Percentiles rank a stretch among this genome's conserved stretches.
Conservation (phyloP, 495 filamentous ascomycete genomes). For the Xylaria nigripes region DNA sequence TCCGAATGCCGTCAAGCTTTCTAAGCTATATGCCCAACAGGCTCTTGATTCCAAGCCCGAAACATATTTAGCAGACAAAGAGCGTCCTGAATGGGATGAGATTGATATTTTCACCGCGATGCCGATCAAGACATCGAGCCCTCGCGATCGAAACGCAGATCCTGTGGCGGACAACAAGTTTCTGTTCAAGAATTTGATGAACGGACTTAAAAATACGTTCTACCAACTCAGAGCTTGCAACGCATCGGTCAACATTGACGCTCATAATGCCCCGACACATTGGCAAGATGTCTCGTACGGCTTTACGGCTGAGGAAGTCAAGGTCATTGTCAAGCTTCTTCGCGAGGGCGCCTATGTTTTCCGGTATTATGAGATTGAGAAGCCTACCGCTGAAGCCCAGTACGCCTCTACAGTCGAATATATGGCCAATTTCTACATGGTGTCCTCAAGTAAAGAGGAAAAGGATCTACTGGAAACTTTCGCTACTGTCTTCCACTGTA, state of each 20-base stretch:
- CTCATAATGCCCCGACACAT: conserved; percentile 69
- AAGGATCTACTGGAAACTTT: conserved; percentile 97
- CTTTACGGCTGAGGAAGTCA: conserved; percentile 94
- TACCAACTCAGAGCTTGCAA: conserved; percentile 93
- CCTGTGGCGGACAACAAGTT: conserved; percentile 98
- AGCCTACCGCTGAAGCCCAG: conserved; percentile 63
- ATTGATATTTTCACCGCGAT: conserved; percentile 95
- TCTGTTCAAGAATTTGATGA: conserved; percentile 95
- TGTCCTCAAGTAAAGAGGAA: conserved; percentile 87
- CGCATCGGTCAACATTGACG: conserved; percentile 57
- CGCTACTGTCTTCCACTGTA: conserved; percentile 95
- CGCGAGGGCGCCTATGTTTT: conserved; percentile 94
- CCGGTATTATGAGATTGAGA: conserved; percentile 87
- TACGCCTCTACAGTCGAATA: conserved; percentile 77
- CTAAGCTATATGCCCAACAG: conserved; percentile 59
- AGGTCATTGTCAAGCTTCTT: conserved; percentile 94
- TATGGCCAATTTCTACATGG: conserved; percentile 85
- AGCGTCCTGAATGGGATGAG: conserved; percentile 90
- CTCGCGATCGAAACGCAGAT: conserved; percentile 81
- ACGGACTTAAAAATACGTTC: conserved; percentile 92
- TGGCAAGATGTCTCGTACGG: conserved; percentile 96
- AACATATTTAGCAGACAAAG: conserved; percentile 73
- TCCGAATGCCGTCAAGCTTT: conserved; percentile 86
- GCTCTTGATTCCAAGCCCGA: conserved; percentile 61
- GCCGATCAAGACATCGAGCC: conserved; percentile 91